Evolutionary conservation across 495 filamentous ascomycete genomes (phyloP), one percentile per base, ranked within the genome.

Genomic region (Penicillium steckii): DNA sequence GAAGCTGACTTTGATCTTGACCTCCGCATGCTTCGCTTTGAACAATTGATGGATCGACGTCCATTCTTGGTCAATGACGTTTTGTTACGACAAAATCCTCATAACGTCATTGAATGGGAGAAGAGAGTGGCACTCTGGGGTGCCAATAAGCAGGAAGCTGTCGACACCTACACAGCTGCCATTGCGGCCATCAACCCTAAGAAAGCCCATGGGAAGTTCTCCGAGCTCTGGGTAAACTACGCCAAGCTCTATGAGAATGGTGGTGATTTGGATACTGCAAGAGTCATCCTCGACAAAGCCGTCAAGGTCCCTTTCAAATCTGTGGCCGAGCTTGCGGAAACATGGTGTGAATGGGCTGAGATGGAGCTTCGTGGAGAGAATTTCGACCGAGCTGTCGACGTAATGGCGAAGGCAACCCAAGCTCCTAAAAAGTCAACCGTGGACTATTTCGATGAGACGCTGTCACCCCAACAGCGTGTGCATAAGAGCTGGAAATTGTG

Each of bases 401-500:
- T 99, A 68, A 97, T 97, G 94, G 89, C 90, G 18, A 97, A 96
- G 67, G 94, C 94, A 10, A 93, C 92, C 10, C 91, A 95, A 68
- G 90, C 94, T 13, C 92, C 94, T 1, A 97, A 97, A 71, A 80
- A 89, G 53, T 96, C 91, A 15, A 95, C 84, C 1, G 94, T 97
- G 19, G 95, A 99, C 71, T 99, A 97, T 67, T 99, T 97, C 59
- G 94, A 99, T 69, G 95, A 99, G 66, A 89, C 82, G 0, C 76
- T 99, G 7, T 89, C 90, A 4, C 93, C 95, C 8, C 95, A 97
- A 66, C 94, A 97, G 69, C 82, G 95, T 50, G 88, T 99, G 7
- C 95, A 99, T 72, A 99, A 97, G 79, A 95, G 90, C 66, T 99
- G 95, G 95, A 99, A 97, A 68, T 72, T 99, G 12, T 99, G 94